Base-by-base conservation (phyloP, 306 rosid genomes). In the Pyrus pyrifolia region DNA sequence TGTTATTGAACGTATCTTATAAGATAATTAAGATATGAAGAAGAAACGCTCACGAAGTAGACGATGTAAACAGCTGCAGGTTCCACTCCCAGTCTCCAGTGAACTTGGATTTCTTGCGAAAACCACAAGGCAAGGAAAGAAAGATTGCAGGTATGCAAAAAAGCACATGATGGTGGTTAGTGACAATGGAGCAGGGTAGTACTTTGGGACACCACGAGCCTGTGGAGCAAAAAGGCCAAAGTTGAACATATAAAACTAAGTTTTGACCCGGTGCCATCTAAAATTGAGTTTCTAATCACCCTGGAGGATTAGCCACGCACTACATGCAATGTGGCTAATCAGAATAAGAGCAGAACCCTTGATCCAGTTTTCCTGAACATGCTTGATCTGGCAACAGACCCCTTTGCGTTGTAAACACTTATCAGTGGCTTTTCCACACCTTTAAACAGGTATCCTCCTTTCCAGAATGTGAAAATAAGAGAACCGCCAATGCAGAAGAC, bases 241-340 rank as follows among this genome's bases (percentile, higher is more conserved):
- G 42, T 44, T 73, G n/a, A 29, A 27, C 18, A 27, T 23, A 27
- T 14, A 14, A n/a, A 14, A n/a, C 17, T 12, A 0, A 13, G 4
- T 45, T 45, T 42, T 29, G 30, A 74, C 46, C 15, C 14, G 17
- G 51, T 45, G 51, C 18, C 57, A 58, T 23, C 44, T 42, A 1
- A 27, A 23, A 40, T 61, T 19, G 59, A 13, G 14, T 38, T 17
- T 61, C 31, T 66, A 0, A 29, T 81, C 77, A 85, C 88, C 88
- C 86, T 85, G 86, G 23, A 85, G 82, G 72, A 82, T 74, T 29
- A 85, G 45, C 86, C 86, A 85, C 15, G 63, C 60, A 82, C 85
- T 82, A 72, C 80, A 82, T n/a, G 80, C 80, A 73, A 74, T 42
- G 17, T 73, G 67, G 53, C 81, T 74, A 2, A 23, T 60, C 11